Percentiles rank a stretch among this genome's conserved stretches.
phyloP scores from a whole-genome alignment of 2,329 filamentous ascomycete species.

The Phyllosticta paracitricarpa region DNA sequence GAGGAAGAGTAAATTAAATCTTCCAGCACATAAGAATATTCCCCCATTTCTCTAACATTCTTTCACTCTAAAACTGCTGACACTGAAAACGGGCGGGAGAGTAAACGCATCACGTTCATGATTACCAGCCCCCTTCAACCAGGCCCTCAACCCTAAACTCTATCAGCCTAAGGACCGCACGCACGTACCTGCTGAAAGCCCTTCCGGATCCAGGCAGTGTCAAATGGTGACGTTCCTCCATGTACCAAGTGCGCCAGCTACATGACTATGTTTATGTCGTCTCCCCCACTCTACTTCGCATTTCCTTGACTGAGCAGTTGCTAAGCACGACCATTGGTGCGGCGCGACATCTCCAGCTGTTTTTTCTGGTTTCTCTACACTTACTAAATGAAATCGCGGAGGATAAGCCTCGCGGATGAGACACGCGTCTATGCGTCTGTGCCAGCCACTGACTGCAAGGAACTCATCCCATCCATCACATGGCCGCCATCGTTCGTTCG shows the following conservation, averaged over 20 bases:
- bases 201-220: neutral
- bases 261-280: neutral
- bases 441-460: neutral
- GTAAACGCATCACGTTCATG: neutral
- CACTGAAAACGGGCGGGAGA: too few species aligned
- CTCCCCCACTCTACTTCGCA: neutral
- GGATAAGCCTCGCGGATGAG: neutral
- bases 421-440: neutral
- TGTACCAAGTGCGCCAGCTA: neutral
- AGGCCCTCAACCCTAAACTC: neutral
- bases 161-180: neutral
- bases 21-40: too few species aligned
- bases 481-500: too few species aligned
- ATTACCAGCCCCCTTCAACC: neutral
- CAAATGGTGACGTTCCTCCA: neutral
- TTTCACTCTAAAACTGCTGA: too few species aligned
- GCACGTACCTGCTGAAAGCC: neutral
- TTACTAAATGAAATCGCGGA: neutral
- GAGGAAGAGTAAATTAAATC: too few species aligned
- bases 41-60: too few species aligned
- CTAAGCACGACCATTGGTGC: too few species aligned
- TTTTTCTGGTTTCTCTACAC: too few species aligned
- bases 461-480: neutral
- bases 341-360: too few species aligned
- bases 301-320: neutral